Percentiles rank a stretch among this genome's conserved stretches.
phyloP scores from a whole-genome alignment of 495 filamentous ascomycete genomes.

The Lindgomyces ingoldianus region DNA sequence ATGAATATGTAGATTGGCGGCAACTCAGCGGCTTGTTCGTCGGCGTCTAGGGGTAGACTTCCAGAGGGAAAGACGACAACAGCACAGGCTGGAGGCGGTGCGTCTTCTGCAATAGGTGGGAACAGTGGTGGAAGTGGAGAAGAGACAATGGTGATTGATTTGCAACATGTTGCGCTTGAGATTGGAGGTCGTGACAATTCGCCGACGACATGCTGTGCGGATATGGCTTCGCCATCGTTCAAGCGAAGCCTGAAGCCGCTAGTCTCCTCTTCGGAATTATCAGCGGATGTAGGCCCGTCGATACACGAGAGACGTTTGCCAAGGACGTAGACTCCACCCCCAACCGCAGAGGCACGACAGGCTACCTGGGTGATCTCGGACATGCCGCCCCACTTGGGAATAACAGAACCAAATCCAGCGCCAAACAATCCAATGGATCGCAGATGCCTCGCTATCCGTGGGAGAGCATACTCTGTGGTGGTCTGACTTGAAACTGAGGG shows the following conservation, averaged over 20 bases:
- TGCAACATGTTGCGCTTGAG: slow-evolving; percentile 30
- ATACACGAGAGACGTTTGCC: slow-evolving; percentile 58
- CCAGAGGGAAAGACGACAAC: slow-evolving; percentile 69
- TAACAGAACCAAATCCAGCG: slow-evolving; percentile 78
- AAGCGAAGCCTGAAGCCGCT: slow-evolving; percentile 52
- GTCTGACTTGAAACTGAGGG: slow-evolving; percentile 58
- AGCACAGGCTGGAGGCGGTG: slow-evolving; percentile 69
- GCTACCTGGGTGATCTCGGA: slow-evolving; percentile 92
- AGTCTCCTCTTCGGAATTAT: not conserved
- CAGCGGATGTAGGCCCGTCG: not conserved
- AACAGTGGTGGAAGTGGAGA: slow-evolving; percentile 69
- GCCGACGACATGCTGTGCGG: slow-evolving; percentile 59
- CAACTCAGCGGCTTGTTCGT: slow-evolving; percentile 34
- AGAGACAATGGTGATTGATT: slow-evolving; percentile 65
- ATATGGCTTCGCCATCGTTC: slow-evolving; percentile 61
- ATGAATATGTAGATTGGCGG: slow-evolving; percentile 71
- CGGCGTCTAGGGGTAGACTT: slow-evolving; percentile 40
- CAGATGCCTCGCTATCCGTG: slow-evolving; percentile 75
- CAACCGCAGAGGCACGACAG: slow-evolving; percentile 88
- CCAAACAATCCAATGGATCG: slow-evolving; percentile 85
- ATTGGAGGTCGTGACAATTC: slow-evolving; percentile 28
- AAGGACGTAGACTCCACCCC: slow-evolving; percentile 87
- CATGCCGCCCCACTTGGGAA: slow-evolving; percentile 88
- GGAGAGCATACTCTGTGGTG: slow-evolving; percentile 63
- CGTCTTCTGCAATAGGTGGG: slow-evolving; percentile 69